Evolutionary conservation across 208 protist genomes (phyloP), one percentile per base, ranked within the genome.

Genomic region (Novymonas esmeraldas): DNA sequence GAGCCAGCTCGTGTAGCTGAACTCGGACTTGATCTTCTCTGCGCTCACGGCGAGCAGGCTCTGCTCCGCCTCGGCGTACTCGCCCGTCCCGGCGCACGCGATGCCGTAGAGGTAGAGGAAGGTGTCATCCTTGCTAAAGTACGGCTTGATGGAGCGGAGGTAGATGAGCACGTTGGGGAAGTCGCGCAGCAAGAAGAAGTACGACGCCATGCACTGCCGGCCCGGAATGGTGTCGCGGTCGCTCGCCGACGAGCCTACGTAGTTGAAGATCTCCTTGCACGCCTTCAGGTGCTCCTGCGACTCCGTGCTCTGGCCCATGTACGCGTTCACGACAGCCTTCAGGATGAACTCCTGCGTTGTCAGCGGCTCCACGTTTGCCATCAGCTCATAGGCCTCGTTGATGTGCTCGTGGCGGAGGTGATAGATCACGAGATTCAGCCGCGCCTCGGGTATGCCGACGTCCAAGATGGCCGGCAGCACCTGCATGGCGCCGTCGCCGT

Each of bases 141-240:
- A 99, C n/a, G 84, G 83, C 71, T 98, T 95, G 74, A 99, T 98
- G 6, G 95, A 98, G 33, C 92, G 83, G 46, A 98, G 79, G 79
- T 98, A 99, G n/a, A 98, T 85, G 28, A 98, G 74, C 20, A 98
- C 97, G 68, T 99, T 98, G 31, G 94, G 77, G 44, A 98, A 99
- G 76, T 99, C 91, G 58, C 94, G 93, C 14, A 97, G 81, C 11
- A 99, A 79, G 62, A 98, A 99, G 59, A 98, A 98, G 81, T 96
- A 98, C 31, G 89, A 97, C 0, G 97, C 97, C 98, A 99, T 99
- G 80, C 95, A 98, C 76, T 99, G 98, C 22, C 98, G 81, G 0
- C 98, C 93, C 4, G 93, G 93, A 63, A 99, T 99, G 54, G 98
- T 99, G 73, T 99, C 97, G 69, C 96, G 98, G 78, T 99, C 97